A percentile compares a stretch with the other conserved stretches of the same genome.
These are phyloP conservation scores for Oryza punctata DNA, from an alignment of 176 grass and related monocot species.

Conservation along the genomic window DNA sequence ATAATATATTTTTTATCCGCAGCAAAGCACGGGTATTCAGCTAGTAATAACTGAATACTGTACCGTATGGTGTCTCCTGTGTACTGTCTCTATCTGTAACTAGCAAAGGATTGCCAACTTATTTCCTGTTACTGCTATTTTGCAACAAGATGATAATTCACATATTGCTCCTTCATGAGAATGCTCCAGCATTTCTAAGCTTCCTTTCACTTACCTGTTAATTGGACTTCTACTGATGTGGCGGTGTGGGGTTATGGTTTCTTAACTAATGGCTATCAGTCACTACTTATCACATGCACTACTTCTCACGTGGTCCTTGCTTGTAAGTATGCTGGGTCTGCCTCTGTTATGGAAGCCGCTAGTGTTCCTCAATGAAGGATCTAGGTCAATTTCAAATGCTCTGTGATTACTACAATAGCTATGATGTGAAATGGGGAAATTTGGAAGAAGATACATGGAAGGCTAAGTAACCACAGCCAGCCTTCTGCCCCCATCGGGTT, in stretches of 20 bases:
- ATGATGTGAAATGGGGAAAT: not conserved
- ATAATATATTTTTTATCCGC: too few relatives aligned
- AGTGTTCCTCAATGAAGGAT: not conserved
- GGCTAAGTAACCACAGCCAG: not conserved
- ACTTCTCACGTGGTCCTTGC: not conserved
- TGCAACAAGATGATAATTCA: not conserved
- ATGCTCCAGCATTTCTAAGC: not conserved
- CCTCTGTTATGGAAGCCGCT: not conserved
- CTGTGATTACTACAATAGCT: not conserved
- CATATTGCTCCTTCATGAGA: conserved; percentile 1
- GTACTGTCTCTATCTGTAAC: not conserved
- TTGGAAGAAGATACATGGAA: not conserved
- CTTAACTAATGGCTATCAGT: conserved; percentile 18
- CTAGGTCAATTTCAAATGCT: not conserved
- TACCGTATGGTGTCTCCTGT: not conserved
- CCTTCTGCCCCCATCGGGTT: not conserved
- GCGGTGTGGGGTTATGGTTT: conserved; percentile 13
- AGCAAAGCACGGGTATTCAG: too few relatives aligned
- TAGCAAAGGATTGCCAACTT: not conserved
- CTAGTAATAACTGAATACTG: conserved; percentile 2
- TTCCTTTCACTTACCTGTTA: not conserved
- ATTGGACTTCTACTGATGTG: not conserved
- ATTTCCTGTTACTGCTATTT: not conserved
- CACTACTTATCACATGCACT: conserved; percentile 2
- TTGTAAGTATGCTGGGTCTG: not conserved